These are phyloP conservation scores for Aspergillus cavernicola DNA, from an alignment of 495 filamentous ascomycete genomes.

Conservation along the genomic window DNA sequence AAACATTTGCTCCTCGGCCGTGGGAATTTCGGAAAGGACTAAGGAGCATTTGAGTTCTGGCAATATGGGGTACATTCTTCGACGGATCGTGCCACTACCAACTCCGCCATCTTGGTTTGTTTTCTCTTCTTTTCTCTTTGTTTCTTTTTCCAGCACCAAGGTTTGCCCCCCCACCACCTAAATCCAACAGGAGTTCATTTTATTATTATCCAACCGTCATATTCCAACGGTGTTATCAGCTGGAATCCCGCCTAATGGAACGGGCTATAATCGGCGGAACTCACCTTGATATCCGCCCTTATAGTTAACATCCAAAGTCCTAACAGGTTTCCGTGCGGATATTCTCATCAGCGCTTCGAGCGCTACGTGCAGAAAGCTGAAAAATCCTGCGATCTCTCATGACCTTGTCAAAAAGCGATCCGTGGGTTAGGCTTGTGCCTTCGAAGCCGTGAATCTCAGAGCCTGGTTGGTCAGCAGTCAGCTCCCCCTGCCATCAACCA, in stretches of 20 bases:
- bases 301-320: background rate
- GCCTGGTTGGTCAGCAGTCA: slow-evolving; percentile 7
- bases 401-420: slow-evolving; percentile 14
- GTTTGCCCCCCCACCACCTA: background rate
- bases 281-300: too few relatives aligned
- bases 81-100: slow-evolving; percentile 6
- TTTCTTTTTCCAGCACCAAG: slow-evolving; percentile 1
- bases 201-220: too few relatives aligned
- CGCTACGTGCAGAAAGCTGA: slow-evolving; percentile 7
- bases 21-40: too few relatives aligned
- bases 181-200: background rate
- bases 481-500: slow-evolving; percentile 5
- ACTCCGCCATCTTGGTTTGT: too few relatives aligned
- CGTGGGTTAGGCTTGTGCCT: slow-evolving; percentile 8
- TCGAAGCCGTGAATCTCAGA: background rate
- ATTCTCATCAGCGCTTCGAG: slow-evolving; percentile 13
- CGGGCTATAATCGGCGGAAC: background rate
- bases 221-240: background rate
- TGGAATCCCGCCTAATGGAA: background rate
- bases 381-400: slow-evolving; percentile 8
- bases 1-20: background rate
- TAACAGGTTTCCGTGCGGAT: background rate
- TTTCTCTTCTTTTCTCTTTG: background rate
- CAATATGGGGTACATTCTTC: slow-evolving; percentile 3
- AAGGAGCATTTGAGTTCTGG: slow-evolving; percentile 17